Conservation (phyloP, 2,329 filamentous ascomycete species). For the Colletotrichum sp. region DNA sequence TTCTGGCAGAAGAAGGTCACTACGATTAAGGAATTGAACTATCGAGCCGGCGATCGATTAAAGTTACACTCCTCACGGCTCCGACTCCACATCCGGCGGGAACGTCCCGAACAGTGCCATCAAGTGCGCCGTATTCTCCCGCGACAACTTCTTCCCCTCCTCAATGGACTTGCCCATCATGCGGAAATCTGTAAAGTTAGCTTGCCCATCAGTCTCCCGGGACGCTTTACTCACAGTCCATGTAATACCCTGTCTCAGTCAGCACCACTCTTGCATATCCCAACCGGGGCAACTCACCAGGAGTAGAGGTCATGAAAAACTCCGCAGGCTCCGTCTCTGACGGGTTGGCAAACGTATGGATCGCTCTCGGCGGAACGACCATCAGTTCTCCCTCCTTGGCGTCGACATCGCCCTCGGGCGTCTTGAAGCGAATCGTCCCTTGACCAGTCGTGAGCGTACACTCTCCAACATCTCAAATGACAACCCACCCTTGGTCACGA, state of each 20-base stretch:
- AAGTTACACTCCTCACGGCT: slow-evolving; percentile 25
- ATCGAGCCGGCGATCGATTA: not conserved
- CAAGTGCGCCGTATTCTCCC: slow-evolving; percentile 32
- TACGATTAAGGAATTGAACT: slow-evolving; percentile 26
- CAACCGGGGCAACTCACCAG: slow-evolving; percentile 23
- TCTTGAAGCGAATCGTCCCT: slow-evolving; percentile 35
- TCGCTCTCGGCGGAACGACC: slow-evolving; percentile 38
- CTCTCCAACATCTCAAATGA: not conserved
- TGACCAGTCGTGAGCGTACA: not conserved
- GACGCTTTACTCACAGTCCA: slow-evolving; percentile 34
- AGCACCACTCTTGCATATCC: not conserved
- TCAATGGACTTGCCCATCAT: slow-evolving; percentile 34
- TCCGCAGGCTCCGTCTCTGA: slow-evolving; percentile 35
- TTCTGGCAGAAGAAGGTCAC: slow-evolving; percentile 30
- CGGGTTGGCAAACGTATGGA: slow-evolving; percentile 39
- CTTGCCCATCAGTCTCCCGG: not conserved
- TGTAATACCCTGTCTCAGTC: slow-evolving; percentile 33
- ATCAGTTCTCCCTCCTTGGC: slow-evolving; percentile 36
- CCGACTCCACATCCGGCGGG: slow-evolving; percentile 37
- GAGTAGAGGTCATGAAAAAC: slow-evolving; percentile 42
- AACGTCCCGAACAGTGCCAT: slow-evolving; percentile 43
- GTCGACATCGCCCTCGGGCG: slow-evolving; percentile 34
- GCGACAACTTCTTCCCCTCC: slow-evolving; percentile 28
- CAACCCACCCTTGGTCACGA: slow-evolving; percentile 35
- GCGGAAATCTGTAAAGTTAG: slow-evolving; percentile 34